Evolutionary conservation across 2,329 filamentous ascomycete genomes (phyloP).

Genomic region (Paecilomyces formosus): DNA sequence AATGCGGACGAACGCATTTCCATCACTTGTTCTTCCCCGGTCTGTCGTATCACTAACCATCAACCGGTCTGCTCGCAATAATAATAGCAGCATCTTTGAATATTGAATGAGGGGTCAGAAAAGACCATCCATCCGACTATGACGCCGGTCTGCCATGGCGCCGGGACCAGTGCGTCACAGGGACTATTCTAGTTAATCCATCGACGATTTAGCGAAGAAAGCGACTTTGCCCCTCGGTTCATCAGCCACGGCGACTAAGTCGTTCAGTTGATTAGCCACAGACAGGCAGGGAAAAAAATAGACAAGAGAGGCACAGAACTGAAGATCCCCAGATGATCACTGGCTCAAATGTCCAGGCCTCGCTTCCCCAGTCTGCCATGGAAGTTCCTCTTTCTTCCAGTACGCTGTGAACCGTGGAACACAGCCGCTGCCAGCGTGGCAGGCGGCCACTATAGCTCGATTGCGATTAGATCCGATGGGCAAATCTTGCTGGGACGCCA

Average conservation of each 20-base stretch:
- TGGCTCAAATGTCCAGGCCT: neutral
- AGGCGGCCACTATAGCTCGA: slow-evolving; percentile 8
- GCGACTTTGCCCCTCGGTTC: neutral
- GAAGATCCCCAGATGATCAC: neutral
- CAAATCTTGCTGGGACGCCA: slow-evolving; percentile 1
- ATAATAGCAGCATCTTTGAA: no score
- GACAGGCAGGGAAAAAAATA: neutral
- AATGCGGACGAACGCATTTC: neutral
- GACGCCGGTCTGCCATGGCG: neutral
- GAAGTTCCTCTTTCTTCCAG: neutral
- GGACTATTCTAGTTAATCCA: neutral
- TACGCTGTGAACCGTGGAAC: neutral
- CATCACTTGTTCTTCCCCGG: neutral
- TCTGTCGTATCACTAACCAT: neutral
- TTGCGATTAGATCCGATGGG: slow-evolving; percentile 9
- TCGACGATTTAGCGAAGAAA: neutral
- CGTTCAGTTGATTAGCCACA: neutral
- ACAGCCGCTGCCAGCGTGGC: slow-evolving; percentile 21
- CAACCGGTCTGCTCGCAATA: neutral
- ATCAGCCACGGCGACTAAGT: neutral
- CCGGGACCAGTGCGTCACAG: neutral
- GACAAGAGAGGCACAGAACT: neutral
- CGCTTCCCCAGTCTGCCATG: neutral
- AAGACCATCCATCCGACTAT: neutral
- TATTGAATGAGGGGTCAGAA: neutral